Evolutionary conservation across 495 filamentous ascomycete species (phyloP).

Genomic region (Neurospora africana): DNA sequence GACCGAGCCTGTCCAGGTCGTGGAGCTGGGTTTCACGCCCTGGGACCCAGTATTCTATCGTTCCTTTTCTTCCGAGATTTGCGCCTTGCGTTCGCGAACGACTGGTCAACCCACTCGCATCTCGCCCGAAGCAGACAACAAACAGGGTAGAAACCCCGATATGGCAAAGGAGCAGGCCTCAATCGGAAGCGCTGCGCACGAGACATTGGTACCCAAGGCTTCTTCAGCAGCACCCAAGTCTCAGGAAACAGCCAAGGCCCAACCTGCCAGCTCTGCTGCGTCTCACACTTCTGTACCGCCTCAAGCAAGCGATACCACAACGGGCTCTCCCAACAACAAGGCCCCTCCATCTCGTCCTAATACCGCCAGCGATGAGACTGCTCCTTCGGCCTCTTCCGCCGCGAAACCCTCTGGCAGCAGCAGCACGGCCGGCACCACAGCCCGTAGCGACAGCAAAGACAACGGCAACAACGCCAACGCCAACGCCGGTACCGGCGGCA

Average conservation of each 20-base stretch:
- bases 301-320: neutral
- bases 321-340: neutral
- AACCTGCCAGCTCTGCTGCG: slow-evolving; percentile 1
- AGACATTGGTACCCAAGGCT: slow-evolving; percentile 1
- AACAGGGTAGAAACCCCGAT: neutral
- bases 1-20: neutral
- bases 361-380: neutral
- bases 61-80: slow-evolving; percentile 8
- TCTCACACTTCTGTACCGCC: neutral
- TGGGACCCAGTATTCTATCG: slow-evolving; percentile 17
- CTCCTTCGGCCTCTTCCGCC: neutral
- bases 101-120: slow-evolving; percentile 18
- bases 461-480: slow-evolving; percentile 2
- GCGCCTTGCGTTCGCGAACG: slow-evolving; percentile 17
- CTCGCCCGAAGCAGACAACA: neutral
- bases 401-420: neutral
- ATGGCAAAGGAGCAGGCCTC: slow-evolving; percentile 5
- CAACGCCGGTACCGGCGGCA: neutral
- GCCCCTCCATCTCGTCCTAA: neutral
- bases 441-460: slow-evolving; percentile 3
- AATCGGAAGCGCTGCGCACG: neutral
- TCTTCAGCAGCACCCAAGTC: neutral
- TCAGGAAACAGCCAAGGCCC: neutral
- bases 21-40: slow-evolving; percentile 16
- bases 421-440: slow-evolving; percentile 4